These are phyloP conservation scores for Fusarium cicatricum DNA, from an alignment of 2,329 filamentous ascomycete genomes.

Conservation along the genomic window DNA sequence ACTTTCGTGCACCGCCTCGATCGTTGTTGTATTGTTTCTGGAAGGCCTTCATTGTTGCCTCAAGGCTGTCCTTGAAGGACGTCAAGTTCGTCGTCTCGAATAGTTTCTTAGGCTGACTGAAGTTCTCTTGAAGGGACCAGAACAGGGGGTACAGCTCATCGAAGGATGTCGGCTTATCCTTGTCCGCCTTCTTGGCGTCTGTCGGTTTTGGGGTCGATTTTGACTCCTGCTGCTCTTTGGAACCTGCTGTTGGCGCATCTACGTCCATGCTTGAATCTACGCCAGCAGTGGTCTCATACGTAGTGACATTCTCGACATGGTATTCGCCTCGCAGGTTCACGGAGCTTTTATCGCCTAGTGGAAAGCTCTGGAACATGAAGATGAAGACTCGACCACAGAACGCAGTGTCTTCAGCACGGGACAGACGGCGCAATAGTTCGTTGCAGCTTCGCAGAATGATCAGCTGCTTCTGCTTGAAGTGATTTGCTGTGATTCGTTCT, in stretches of 20 bases:
- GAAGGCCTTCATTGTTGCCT: slow-evolving; percentile 68
- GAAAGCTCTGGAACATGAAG: slow-evolving; percentile 98
- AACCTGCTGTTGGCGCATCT: slow-evolving; percentile 58
- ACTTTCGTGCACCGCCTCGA: slow-evolving; percentile 56
- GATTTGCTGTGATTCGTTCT: slow-evolving; percentile 82
- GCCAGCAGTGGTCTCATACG: slow-evolving; percentile 65
- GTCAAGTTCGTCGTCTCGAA: slow-evolving; percentile 77
- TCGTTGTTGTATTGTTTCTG: slow-evolving; percentile 57
- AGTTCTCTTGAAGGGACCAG: slow-evolving; percentile 91
- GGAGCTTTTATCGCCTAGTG: slow-evolving; percentile 94
- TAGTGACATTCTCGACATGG: slow-evolving; percentile 92
- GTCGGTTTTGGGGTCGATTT: slow-evolving; percentile 52
- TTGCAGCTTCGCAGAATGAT: slow-evolving; percentile 95
- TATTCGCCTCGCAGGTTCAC: slow-evolving; percentile 97
- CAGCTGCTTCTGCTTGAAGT: slow-evolving; percentile 84
- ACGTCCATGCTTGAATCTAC: slow-evolving; percentile 66
- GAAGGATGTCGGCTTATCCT: slow-evolving; percentile 62
- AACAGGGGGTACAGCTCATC: slow-evolving; percentile 88
- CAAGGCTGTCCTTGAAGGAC: slow-evolving; percentile 82
- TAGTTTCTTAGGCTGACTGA: slow-evolving; percentile 86
- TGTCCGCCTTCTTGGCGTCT: slow-evolving; percentile 56
- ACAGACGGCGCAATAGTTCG: slow-evolving; percentile 89
- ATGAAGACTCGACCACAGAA: slow-evolving; percentile 99
- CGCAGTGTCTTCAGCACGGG: slow-evolving; percentile 94
- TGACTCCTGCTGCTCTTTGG: slow-evolving; percentile 44